phyloP scores from a whole-genome alignment of 2,329 filamentous ascomycete species.

The Colletotrichum tropicale region DNA sequence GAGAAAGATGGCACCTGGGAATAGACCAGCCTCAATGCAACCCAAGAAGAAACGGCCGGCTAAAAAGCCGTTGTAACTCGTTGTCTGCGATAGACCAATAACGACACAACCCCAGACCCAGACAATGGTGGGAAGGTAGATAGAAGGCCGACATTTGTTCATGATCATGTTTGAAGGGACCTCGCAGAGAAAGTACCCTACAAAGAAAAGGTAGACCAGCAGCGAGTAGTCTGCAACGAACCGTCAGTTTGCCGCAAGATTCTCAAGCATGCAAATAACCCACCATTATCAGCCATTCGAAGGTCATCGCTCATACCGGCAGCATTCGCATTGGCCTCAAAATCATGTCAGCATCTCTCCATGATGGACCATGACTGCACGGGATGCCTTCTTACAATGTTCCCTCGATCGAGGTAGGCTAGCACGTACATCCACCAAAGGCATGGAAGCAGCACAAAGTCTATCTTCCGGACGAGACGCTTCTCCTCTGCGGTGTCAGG shows the following conservation, averaged over 20 bases:
- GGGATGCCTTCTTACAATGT: not conserved
- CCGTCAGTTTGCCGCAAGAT: not conserved
- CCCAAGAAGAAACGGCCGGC: conserved; percentile 52
- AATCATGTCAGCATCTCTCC: not conserved
- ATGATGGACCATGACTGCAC: not conserved
- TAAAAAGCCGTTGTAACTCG: conserved; percentile 45
- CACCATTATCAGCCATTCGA: not conserved
- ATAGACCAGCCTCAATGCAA: not conserved
- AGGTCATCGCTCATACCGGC: not conserved
- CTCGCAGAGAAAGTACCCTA: not conserved
- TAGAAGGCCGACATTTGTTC: not conserved
- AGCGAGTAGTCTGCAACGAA: not conserved
- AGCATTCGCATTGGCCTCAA: not conserved
- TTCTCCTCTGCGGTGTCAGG: conserved; percentile 28
- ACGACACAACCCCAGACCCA: conserved; percentile 24
- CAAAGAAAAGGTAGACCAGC: not conserved
- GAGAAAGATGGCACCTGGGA: not conserved
- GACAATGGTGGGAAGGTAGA: conserved; percentile 17
- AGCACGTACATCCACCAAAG: conserved; percentile 35
- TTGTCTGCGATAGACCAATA: conserved; percentile 51
- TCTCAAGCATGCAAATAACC: not conserved
- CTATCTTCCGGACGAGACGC: conserved; percentile 46
- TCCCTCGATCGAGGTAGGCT: conserved; percentile 7
- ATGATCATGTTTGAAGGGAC: not conserved
- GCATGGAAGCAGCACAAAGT: conserved; percentile 53